Evolutionary conservation across 2,329 filamentous ascomycete species (phyloP), one percentile per base, ranked within the genome.

Genomic region (Lasiodiplodia theobromae): DNA sequence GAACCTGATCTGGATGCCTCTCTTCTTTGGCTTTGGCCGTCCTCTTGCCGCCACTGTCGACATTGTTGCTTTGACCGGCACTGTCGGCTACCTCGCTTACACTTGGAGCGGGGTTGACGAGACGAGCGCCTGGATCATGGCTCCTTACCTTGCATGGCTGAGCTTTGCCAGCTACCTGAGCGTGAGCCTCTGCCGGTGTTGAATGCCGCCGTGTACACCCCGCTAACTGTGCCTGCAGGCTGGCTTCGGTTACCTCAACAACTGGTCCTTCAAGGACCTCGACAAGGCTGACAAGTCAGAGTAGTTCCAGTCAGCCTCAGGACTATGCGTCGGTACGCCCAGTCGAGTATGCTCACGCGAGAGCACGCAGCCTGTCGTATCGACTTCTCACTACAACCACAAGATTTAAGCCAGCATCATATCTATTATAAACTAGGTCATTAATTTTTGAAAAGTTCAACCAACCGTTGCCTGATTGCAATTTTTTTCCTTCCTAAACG

Each of bases 1-100:
- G 64, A 97, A 97, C 78, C 84, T 97, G 37, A 80, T 91, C 66
- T 98, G 93, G 93, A 97, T 94, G 87, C 95, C 95, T 14, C 86
- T 97, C 12, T 97, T 97, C 86, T 97, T 97, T 77, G 86, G 87
- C n/a, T 77, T 91, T 63, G 89, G 90, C 71, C 87, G 88, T 18
- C 93, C 94, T 1, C 85, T 91, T 65, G 87, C 89, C 75, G 94
- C 94, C 3, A 88, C 92, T 7, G 86, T 86, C 34, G 92, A 97
- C 77, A 90, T 97, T 63, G 81, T 92, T 34, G 86, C 89, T 0
- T 84, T 97, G 10, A 84, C 91, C 0, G 93, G 91, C 10, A 83
- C 91, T 37, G 92, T 92, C 58, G 87, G 86, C 7, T 94, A 93
- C 73, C 81, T 97, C 63, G 86, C 92, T 16, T 92, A 91, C 75